These are phyloP conservation scores for Alternaria brassicicola DNA, from an alignment of 2,329 filamentous ascomycete species.

Conservation along the genomic window DNA sequence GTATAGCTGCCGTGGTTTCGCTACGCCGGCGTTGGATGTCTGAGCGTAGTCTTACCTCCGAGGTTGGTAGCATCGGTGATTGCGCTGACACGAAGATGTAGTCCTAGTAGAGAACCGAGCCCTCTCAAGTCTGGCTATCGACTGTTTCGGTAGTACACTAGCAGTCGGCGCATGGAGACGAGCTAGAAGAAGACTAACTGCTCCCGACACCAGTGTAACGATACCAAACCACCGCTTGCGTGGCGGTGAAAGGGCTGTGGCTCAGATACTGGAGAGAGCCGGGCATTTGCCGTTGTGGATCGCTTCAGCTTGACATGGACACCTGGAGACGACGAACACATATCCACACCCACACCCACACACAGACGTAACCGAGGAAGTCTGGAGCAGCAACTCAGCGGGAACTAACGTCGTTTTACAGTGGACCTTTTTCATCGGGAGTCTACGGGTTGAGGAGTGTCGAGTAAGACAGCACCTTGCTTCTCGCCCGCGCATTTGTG, in stretches of 20 bases:
- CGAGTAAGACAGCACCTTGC: neutral
- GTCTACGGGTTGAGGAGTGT: slow-evolving; percentile 3
- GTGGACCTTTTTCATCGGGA: slow-evolving; percentile 5
- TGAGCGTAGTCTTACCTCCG: neutral
- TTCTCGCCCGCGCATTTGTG: slow-evolving; percentile 12
- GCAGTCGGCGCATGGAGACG: neutral
- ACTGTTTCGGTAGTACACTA: neutral
- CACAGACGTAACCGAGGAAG: slow-evolving; percentile 1
- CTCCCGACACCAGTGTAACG: neutral
- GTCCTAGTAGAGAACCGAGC: neutral
- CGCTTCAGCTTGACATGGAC: neutral
- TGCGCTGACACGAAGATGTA: neutral
- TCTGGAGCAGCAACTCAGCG: slow-evolving; percentile 7
- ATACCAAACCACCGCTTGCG: neutral
- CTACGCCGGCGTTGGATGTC: neutral
- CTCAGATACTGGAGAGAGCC: slow-evolving; percentile 2
- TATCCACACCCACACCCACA: slow-evolving; percentile 1
- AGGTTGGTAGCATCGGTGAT: slow-evolving; percentile 3
- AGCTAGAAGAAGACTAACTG: neutral
- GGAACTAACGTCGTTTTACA: neutral
- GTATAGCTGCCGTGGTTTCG: neutral
- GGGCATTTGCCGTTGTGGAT: slow-evolving; percentile 1
- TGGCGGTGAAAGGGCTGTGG: slow-evolving; percentile 3
- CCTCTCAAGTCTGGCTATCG: neutral
- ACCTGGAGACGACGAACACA: neutral